Evolutionary conservation across 2,329 filamentous ascomycete genomes (phyloP).

Genomic region (Colletotrichum eleusines): DNA sequence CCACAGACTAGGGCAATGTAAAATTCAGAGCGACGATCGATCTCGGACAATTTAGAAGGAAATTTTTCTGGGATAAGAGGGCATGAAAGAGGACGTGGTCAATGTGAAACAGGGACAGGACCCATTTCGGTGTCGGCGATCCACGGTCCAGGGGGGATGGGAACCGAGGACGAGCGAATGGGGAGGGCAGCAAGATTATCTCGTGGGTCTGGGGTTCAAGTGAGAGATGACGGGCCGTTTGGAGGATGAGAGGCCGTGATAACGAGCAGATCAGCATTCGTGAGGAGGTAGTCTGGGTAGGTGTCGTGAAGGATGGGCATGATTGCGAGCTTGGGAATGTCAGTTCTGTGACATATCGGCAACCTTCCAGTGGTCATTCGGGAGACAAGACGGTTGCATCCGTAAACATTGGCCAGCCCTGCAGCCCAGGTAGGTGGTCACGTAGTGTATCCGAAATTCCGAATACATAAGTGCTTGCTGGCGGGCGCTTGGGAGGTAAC

Average conservation of each 20-base stretch:
- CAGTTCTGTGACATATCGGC: conserved; percentile 20
- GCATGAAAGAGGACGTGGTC: conserved; percentile 37
- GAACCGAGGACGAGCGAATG: neutral
- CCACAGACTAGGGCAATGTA: conserved; percentile 7
- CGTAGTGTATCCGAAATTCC: no score
- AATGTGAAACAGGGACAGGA: conserved; percentile 38
- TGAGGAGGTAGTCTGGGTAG: no score
- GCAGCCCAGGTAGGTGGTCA: neutral
- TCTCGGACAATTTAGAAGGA: conserved; percentile 40
- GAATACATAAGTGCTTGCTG: no score
- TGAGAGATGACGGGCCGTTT: neutral
- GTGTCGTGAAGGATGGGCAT: conserved; percentile 8
- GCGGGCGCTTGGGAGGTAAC: no score
- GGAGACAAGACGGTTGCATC: conserved; percentile 39
- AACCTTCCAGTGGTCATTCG: conserved; percentile 5
- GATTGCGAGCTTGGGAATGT: conserved; percentile 8
- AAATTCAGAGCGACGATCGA: conserved; percentile 40
- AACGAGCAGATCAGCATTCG: neutral
- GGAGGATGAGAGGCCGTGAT: neutral
- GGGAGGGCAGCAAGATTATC: conserved; percentile 27
- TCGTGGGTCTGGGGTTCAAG: neutral
- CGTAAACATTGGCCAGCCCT: conserved; percentile 24
- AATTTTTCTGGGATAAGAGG: conserved; percentile 27
- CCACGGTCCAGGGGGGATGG: conserved; percentile 16
- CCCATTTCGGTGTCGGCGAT: conserved; percentile 36